A percentile compares a stretch with the other conserved stretches of the same genome.
phyloP scores from a whole-genome alignment of 306 rosid species.

The Elaeagnus macrophylla region DNA sequence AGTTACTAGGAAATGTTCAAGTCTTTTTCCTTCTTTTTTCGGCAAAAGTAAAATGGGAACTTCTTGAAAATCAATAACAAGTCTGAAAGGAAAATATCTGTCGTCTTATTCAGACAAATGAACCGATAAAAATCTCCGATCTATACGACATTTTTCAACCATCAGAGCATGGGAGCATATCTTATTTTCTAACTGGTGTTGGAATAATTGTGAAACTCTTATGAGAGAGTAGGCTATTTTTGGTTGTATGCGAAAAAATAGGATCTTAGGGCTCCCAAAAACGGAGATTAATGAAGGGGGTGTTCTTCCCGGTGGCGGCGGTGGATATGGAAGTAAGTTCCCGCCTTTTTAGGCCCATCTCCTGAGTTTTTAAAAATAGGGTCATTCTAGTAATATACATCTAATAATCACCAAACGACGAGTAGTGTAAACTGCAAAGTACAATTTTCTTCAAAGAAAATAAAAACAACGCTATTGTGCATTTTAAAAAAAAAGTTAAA shows the following conservation, averaged over 20 bases:
- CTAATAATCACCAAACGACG: no score
- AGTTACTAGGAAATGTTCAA: neutral
- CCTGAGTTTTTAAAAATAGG: constrained; percentile 18
- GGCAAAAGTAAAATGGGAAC: no score
- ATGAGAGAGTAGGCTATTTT: no score
- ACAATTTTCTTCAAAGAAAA: no score
- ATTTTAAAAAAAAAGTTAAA: no score
- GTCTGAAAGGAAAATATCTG: neutral
- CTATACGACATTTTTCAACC: constrained; percentile 1
- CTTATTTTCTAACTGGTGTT: neutral
- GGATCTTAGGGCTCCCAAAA: constrained; percentile 41
- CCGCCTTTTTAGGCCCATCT: constrained; percentile 22
- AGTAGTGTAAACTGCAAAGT: no score
- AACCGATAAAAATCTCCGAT: neutral
- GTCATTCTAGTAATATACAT: no score
- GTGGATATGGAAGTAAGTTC: constrained; percentile 6
- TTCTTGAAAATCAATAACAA: neutral
- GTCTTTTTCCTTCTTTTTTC: neutral
- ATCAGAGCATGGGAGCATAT: no score
- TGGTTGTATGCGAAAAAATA: constrained; percentile 20
- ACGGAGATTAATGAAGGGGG: neutral
- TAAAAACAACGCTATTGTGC: no score
- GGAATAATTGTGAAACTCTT: neutral
- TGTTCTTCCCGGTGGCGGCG: constrained; percentile 11
- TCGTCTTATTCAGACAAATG: neutral